These are phyloP conservation scores for Centella asiatica DNA, from an alignment of 129 eudicot species.

Conservation along the genomic window DNA sequence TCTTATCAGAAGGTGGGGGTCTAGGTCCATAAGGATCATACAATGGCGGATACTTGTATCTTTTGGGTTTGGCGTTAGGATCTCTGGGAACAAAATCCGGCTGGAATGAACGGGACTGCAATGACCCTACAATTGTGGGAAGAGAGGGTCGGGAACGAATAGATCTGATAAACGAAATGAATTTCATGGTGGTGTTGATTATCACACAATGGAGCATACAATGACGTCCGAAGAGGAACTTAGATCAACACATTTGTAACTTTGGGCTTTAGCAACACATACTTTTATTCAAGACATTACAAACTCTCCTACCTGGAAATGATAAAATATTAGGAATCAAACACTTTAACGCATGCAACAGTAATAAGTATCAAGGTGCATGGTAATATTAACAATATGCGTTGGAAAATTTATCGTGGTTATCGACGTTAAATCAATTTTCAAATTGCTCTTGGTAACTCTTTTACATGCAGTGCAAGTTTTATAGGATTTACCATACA, in stretches of 20 bases:
- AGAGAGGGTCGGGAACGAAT: slow-evolving; percentile 13
- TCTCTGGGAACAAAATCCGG: slow-evolving; percentile 50
- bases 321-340: too few species aligned
- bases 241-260: neutral
- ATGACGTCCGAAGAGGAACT: slow-evolving; percentile 3
- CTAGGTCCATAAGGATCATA: slow-evolving; percentile 72
- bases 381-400: too few species aligned
- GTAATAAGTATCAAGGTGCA: too few species aligned
- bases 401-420: too few species aligned
- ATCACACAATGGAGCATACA: slow-evolving; percentile 10
- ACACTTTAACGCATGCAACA: too few species aligned
- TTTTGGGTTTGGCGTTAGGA: slow-evolving; percentile 47
- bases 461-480: too few species aligned
- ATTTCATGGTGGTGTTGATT: slow-evolving; percentile 34
- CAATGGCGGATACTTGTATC: slow-evolving; percentile 47
- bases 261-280: neutral
- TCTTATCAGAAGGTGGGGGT: slow-evolving; percentile 74
- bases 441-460: too few species aligned
- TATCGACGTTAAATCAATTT: too few species aligned
- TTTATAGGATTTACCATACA: too few species aligned
- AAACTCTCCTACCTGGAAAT: too few species aligned
- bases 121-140: slow-evolving; percentile 28
- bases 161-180: slow-evolving; percentile 33
- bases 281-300: too few species aligned
- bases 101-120: slow-evolving; percentile 56